These are phyloP conservation scores for Hypoxylon rickii DNA, from an alignment of 495 filamentous ascomycete genomes.

Conservation along the genomic window DNA sequence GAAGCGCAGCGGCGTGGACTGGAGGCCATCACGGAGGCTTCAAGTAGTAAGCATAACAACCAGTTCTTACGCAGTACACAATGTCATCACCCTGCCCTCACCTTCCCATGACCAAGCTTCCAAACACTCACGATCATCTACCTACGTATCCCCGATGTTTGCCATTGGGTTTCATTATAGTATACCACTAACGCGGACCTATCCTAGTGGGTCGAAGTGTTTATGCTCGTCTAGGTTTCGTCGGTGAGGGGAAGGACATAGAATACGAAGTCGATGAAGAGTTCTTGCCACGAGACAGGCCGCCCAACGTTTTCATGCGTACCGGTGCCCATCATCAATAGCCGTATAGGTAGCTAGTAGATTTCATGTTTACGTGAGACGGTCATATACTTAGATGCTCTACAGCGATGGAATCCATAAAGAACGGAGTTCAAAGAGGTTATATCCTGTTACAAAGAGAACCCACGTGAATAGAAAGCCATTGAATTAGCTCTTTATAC, in stretches of 20 bases:
- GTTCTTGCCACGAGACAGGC: slow-evolving; percentile 35
- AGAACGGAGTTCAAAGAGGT: too few relatives aligned
- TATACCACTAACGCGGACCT: background rate
- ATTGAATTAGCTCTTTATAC: too few relatives aligned
- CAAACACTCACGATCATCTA: background rate
- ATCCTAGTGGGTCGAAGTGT: slow-evolving; percentile 49
- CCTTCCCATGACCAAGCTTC: background rate
- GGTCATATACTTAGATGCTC: too few relatives aligned
- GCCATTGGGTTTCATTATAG: background rate
- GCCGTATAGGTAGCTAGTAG: too few relatives aligned
- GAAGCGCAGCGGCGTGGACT: slow-evolving; percentile 45
- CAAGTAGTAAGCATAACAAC: slow-evolving; percentile 32
- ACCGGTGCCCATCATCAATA: slow-evolving; percentile 17
- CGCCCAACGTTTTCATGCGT: slow-evolving; percentile 47
- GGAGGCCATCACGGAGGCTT: slow-evolving; percentile 47
- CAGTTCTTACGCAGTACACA: background rate
- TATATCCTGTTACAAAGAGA: too few relatives aligned
- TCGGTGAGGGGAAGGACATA: slow-evolving; percentile 33
- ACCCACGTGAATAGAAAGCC: too few relatives aligned
- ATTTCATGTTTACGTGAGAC: too few relatives aligned
- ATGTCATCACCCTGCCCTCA: too few relatives aligned
- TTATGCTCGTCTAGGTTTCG: slow-evolving; percentile 47
- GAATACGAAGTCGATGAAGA: slow-evolving; percentile 45
- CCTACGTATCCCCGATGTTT: background rate
- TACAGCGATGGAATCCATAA: too few relatives aligned